Evolutionary conservation across 1,284 basidiomycete species (phyloP).

Genomic region (Cystobasidium pallidum): DNA sequence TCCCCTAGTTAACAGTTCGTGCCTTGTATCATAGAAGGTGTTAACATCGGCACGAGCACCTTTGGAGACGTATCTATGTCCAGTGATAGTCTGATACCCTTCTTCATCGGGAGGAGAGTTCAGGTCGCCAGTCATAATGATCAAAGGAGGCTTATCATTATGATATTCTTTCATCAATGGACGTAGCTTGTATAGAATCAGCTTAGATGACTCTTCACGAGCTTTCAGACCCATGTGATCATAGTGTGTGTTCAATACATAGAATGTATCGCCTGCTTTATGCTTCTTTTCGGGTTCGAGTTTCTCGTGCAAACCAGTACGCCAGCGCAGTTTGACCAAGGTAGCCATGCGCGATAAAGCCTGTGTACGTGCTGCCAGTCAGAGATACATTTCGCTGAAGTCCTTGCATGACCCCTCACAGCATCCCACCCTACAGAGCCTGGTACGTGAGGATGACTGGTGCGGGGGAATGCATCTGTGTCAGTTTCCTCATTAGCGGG

Average conservation of each 20-base stretch:
- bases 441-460: constrained; percentile 45
- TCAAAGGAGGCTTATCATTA: constrained; percentile 23
- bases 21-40: constrained; percentile 12
- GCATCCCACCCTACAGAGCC: constrained; percentile 52
- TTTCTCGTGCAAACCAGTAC: neutral
- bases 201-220: constrained; percentile 46
- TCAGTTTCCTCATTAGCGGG: neutral
- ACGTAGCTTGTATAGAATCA: constrained; percentile 45
- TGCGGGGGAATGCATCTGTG: no score
- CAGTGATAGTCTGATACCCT: constrained; percentile 50
- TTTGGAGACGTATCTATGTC: constrained; percentile 17
- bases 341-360: constrained; percentile 49
- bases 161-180: neutral
- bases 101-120: constrained; percentile 49
- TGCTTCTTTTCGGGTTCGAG: constrained; percentile 5
- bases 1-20: constrained; percentile 16
- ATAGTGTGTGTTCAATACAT: constrained; percentile 51
- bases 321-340: constrained; percentile 38
- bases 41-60: constrained; percentile 2
- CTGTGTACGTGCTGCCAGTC: neutral
- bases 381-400: neutral
- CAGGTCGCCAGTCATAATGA: constrained; percentile 51
- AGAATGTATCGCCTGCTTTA: constrained; percentile 34
- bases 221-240: constrained; percentile 50
- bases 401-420: no score